These are phyloP conservation scores for Fusarium algeriense DNA, from an alignment of 2,329 filamentous ascomycete species.

Conservation along the genomic window DNA sequence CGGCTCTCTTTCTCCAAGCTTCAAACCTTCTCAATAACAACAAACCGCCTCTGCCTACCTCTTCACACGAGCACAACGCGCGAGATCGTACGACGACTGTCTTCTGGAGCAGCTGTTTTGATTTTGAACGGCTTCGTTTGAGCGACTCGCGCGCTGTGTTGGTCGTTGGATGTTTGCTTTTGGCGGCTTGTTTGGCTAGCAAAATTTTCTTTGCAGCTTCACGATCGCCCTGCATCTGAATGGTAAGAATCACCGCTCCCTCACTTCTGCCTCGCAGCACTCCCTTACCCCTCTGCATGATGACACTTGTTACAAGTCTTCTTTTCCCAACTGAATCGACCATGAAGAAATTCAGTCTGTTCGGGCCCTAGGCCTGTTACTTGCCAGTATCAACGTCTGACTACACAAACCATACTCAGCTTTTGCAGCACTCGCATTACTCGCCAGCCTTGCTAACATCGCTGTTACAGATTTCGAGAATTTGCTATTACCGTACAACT, in stretches of 20 bases:
- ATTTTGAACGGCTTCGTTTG: constrained; percentile 30
- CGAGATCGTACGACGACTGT: constrained; percentile 18
- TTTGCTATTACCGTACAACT: constrained; percentile 15
- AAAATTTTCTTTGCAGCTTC: constrained; percentile 19
- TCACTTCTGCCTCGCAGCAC: constrained; percentile 36
- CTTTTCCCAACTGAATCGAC: constrained; percentile 91
- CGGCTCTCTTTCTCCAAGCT: constrained; percentile 34
- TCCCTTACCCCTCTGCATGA: constrained; percentile 63
- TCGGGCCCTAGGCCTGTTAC: constrained; percentile 82
- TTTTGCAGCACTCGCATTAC: constrained; percentile 2
- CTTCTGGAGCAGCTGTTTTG: constrained; percentile 28
- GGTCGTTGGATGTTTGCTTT: constrained; percentile 6
- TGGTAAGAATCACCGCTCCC: constrained; percentile 44
- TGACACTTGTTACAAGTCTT: constrained; percentile 81
- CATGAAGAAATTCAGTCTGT: constrained; percentile 81
- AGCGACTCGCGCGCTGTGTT: background rate
- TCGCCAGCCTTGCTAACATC: constrained; percentile 41
- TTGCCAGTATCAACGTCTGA: constrained; percentile 94
- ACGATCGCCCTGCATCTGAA: constrained; percentile 5
- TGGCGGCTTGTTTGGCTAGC: constrained; percentile 15
- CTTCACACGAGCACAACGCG: constrained; percentile 19
- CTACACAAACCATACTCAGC: constrained; percentile 37
- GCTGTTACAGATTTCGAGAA: constrained; percentile 24
- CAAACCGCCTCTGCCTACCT: constrained; percentile 15
- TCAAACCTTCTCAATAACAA: constrained; percentile 34